Base-by-base conservation (phyloP, 345 rosid genomes). In the Acer saccharum region DNA sequence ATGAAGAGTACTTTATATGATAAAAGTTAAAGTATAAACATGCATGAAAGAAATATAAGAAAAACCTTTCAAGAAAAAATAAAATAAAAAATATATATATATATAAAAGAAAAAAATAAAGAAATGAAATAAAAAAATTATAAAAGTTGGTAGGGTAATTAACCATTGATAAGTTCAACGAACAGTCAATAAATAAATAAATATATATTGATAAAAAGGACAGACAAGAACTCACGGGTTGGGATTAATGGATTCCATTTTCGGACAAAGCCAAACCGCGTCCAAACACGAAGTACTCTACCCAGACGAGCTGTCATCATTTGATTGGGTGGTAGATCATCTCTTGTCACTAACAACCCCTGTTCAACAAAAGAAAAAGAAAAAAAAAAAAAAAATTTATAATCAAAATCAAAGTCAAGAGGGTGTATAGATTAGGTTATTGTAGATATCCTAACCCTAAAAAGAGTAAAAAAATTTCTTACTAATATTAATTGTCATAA, bases 161-260 rank as follows among this genome's bases (percentile, higher is more conserved):
- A 66, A 39, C 70, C 50, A 1, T 18, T 3, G 13, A 35, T 2
- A 16, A 39, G n/a, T 54, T 16, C 7, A 54, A 54, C 17, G 58
- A 54, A 3, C n/a, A 54, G 58, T 14, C 57, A 52, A 23, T 23
- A 23, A 23, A 23, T 27, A 27, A 1, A 27, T 27, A 27, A 1
- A 27, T 27, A 4, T 35, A 4, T 4, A 54, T 4, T 0, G 2
- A 14, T 52, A 16, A 39, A 48, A 61, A 23, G 76, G 43, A 20
- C 41, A 73, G 76, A 73, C 68, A 73, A 62, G 25, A 14, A 23
- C 27, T 73, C 76, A 73, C 69, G 77, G 10, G 60, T 43, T 6
- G 21, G 60, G 58, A 14, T 44, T 25, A 21, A 43, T 35, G 27
- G 41, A 17, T 16, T 73, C 69, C 50, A 21, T 2, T 2, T 64